Percentiles rank a stretch among this genome's conserved stretches.
phyloP scores from a whole-genome alignment of 257 asterid genomes.

The Nicotiana tomentosiformis region DNA sequence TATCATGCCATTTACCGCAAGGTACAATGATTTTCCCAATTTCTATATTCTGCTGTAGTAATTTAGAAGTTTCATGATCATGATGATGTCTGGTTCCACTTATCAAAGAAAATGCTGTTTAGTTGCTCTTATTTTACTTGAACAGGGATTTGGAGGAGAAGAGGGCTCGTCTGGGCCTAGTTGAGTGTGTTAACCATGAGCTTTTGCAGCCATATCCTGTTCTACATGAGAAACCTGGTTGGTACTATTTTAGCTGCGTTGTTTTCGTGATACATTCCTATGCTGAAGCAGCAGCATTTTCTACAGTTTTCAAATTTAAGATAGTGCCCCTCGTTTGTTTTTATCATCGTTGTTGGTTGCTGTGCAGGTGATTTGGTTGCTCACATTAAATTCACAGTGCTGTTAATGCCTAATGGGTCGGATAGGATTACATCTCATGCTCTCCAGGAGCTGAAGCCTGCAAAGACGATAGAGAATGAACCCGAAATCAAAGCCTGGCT shows the following conservation, averaged over 20 bases:
- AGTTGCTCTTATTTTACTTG: background rate
- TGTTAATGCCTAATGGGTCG: conserved; percentile 91
- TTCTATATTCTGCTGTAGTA: background rate
- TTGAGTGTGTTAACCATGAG: conserved; percentile 87
- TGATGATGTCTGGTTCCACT: background rate
- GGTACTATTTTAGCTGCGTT: background rate
- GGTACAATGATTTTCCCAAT: conserved; percentile 22
- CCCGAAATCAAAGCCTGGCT: conserved; percentile 89
- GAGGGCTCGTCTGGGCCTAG: conserved; percentile 81
- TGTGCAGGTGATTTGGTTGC: conserved; percentile 86
- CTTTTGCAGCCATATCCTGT: conserved; percentile 96
- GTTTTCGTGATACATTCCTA: background rate
- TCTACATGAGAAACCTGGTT: conserved; percentile 92
- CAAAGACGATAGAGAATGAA: conserved; percentile 58
- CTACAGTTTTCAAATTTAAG: background rate
- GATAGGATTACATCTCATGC: conserved; percentile 78
- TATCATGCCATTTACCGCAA: conserved; percentile 70
- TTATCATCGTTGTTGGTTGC: background rate
- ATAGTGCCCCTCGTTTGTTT: background rate
- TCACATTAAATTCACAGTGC: conserved; percentile 82
- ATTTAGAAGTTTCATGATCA: background rate
- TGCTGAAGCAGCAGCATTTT: background rate
- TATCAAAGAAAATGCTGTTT: background rate
- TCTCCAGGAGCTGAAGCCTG: conserved; percentile 75
- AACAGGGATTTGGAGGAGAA: conserved; percentile 95